Evolutionary conservation across 352 stramenopile genomes (phyloP).

Genomic region (Pythium guiyangense): DNA sequence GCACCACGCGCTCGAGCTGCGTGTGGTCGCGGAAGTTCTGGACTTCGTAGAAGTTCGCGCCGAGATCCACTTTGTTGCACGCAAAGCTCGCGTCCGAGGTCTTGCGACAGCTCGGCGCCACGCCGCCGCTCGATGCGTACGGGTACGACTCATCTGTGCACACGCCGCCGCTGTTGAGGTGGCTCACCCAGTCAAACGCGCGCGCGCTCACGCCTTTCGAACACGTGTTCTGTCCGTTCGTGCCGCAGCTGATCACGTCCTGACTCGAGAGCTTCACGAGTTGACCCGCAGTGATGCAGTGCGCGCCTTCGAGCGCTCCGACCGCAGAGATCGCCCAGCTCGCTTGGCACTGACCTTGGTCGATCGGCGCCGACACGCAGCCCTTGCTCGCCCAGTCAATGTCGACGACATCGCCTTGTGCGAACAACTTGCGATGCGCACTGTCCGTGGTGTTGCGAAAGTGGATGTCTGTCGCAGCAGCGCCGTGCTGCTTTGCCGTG

Average conservation of each 20-base stretch:
- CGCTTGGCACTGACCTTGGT: constrained; percentile 43
- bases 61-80: constrained; percentile 37
- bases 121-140: constrained; percentile 31
- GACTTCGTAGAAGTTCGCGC: constrained; percentile 34
- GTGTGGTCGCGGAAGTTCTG: constrained; percentile 15
- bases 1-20: constrained; percentile 35
- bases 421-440: constrained; percentile 7
- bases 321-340: constrained; percentile 54
- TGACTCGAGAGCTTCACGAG: constrained; percentile 44
- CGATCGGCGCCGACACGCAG: constrained; percentile 66
- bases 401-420: not conserved
- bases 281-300: constrained; percentile 32
- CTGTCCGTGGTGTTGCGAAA: constrained; percentile 2
- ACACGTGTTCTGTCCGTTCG: constrained; percentile 31
- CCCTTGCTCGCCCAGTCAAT: constrained; percentile 61
- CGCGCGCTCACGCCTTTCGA: constrained; percentile 46
- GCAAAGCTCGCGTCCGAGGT: constrained; percentile 13
- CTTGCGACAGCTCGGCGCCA: constrained; percentile 19
- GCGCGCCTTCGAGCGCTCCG: constrained; percentile 40
- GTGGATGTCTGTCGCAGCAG: not conserved
- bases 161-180: constrained; percentile 33
- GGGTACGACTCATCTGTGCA: constrained; percentile 42
- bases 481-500: not conserved
- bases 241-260: constrained; percentile 64
- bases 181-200: constrained; percentile 46